Evolutionary conservation across 345 rosid species (phyloP).

Genomic region (Moringa oleifera): DNA sequence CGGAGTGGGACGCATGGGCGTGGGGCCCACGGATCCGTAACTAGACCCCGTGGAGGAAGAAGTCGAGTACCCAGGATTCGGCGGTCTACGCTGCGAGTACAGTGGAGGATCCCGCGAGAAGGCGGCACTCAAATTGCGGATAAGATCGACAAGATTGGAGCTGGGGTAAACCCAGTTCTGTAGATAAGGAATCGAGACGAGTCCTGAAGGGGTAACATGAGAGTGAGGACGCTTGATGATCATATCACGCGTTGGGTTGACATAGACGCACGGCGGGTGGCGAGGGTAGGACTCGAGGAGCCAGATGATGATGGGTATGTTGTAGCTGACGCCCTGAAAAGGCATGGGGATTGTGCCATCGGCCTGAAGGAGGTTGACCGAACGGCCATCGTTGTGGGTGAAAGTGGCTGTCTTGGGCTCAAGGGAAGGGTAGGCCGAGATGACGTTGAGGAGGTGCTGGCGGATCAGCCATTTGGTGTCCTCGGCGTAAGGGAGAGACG

Average conservation of each 20-base stretch:
- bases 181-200: conserved; percentile 68
- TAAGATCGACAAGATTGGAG: conserved; percentile 73
- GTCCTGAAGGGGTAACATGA: conserved; percentile 77
- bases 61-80: conserved; percentile 23
- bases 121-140: conserved; percentile 36
- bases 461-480: conserved; percentile 85
- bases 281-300: conserved; percentile 85
- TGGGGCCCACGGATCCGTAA: conserved; percentile 22
- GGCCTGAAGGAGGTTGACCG: conserved; percentile 84
- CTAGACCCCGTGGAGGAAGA: conserved; percentile 28
- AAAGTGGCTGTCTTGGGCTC: conserved; percentile 81
- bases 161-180: conserved; percentile 85
- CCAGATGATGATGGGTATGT: conserved; percentile 90
- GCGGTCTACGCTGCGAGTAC: conserved; percentile 70
- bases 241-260: conserved; percentile 96
- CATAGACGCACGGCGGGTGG: conserved; percentile 76
- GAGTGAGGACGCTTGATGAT: conserved; percentile 85
- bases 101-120: conserved; percentile 85
- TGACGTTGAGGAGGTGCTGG: conserved; percentile 70
- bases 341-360: conserved; percentile 86
- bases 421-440: conserved; percentile 54
- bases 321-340: conserved; percentile 78
- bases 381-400: conserved; percentile 95
- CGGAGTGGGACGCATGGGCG: conserved; percentile 5
- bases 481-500: conserved; percentile 74